Evolutionary conservation across 2,329 filamentous ascomycete genomes (phyloP), one percentile per base, ranked within the genome.

Genomic region (Albifimbria verrucaria): DNA sequence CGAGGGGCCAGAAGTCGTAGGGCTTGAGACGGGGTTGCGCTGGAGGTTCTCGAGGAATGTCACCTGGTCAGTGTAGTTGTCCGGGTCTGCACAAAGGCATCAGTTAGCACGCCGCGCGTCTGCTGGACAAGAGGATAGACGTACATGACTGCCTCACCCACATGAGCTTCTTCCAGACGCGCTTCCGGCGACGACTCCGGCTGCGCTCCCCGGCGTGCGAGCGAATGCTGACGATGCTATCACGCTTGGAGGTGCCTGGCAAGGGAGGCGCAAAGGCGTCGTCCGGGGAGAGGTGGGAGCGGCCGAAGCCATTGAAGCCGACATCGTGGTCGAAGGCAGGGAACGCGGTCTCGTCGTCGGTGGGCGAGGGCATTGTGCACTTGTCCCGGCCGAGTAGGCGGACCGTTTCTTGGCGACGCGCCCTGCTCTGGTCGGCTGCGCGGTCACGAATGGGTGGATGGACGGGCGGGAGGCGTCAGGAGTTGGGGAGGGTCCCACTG

Each of bases 1-100:
- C 92, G 28, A 99, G 80, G 9, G 92, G 91, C 93, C 94, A 99
- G 72, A 99, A 99, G 66, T 97, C 92, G 71, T 99, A 99, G 0
- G 93, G 93, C 60, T 94, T 88, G 50, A 97, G 82, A 41, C 92
- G 87, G 93, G 93, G 69, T 99, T 99, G 47, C 92, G 85, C 71
- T 99, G 93, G 18, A 99, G 83, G 63, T 96, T 92, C 67, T 97
- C 93, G 60, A 99, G 86, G 64, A 99, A 99, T 2, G 94, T 97
- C 55, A 90, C 90, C 67, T 94, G 92, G 68, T 99, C 94, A 41
- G 94, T 97, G 69, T 97, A 97, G 71, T 99, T 99, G 71, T 99
- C 94, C n/a, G 94, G 92, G 67, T 95, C 90, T 92, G 50, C 12
- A 6, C 26, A 61, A 28, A 42, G 48, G 50, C 20, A 53, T 42